Evolutionary conservation across 352 stramenopile genomes (phyloP).

Genomic region (Aphanomyces stellatus): DNA sequence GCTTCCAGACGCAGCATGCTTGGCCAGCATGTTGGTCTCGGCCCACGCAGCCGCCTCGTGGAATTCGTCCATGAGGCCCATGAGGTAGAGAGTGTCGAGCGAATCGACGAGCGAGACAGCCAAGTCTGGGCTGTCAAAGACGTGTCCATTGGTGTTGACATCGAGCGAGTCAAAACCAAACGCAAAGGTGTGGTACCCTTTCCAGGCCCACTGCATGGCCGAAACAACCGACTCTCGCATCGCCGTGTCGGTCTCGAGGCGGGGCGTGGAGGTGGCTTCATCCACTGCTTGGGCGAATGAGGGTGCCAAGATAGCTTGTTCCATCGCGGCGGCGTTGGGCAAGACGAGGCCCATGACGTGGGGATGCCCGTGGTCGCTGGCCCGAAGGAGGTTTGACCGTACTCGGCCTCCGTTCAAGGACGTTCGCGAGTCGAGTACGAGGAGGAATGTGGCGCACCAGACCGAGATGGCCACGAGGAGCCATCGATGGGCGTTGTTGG

Average conservation of each 20-base stretch:
- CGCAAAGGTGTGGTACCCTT: slow-evolving; percentile 57
- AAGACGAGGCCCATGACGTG: no score
- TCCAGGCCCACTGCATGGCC: slow-evolving; percentile 74
- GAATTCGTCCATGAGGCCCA: slow-evolving; percentile 12
- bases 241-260: not conserved
- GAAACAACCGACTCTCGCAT: slow-evolving; percentile 27
- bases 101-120: slow-evolving; percentile 33
- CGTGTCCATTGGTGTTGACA: slow-evolving; percentile 47
- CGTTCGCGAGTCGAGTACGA: no score
- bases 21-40: not conserved
- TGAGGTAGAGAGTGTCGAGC: slow-evolving; percentile 14
- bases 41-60: slow-evolving; percentile 5
- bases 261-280: no score
- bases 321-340: no score
- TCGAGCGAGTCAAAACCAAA: slow-evolving; percentile 68
- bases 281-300: no score
- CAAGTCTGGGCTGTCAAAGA: slow-evolving; percentile 45
- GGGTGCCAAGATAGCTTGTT: no score
- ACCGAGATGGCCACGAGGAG: no score
- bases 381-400: no score
- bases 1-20: not conserved
- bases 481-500: no score
- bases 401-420: no score
- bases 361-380: no score
- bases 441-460: no score